These are phyloP conservation scores for Macadamia integrifolia DNA, from an alignment of 164 flowering plant species.

Conservation along the genomic window DNA sequence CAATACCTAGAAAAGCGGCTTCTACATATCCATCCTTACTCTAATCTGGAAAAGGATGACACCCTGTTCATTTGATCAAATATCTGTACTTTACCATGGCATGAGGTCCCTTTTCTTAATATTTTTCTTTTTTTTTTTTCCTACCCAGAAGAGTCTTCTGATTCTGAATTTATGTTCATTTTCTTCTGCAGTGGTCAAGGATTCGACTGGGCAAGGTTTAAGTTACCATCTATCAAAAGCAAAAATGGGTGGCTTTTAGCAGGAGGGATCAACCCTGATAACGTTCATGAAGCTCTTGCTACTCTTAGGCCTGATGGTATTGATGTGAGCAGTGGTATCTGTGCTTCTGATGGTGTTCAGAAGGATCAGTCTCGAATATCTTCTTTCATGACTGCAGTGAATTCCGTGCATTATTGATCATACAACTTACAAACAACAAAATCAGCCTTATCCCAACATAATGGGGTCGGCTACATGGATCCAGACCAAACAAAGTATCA, in stretches of 20 bases:
- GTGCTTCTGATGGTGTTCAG: constrained; percentile 63
- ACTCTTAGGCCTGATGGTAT: constrained; percentile 72
- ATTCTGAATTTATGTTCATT: constrained; percentile 6
- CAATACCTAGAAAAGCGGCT: not conserved
- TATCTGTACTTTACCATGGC: not conserved
- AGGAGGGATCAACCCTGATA: constrained; percentile 82
- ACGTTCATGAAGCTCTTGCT: constrained; percentile 62
- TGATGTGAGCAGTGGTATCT: constrained; percentile 95
- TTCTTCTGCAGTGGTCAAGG: constrained; percentile 74
- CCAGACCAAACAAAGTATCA: too few relatives aligned
- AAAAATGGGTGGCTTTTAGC: constrained; percentile 94
- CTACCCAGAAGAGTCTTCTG: not conserved
- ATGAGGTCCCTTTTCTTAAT: not conserved
- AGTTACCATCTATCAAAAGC: constrained; percentile 66
- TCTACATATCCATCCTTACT: too few relatives aligned
- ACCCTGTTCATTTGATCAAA: not conserved
- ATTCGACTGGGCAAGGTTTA: constrained; percentile 78
- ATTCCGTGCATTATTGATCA: constrained; percentile 11
- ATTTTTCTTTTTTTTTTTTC: not conserved
- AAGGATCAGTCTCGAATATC: constrained; percentile 60
- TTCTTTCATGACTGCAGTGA: constrained; percentile 62
- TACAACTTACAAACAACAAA: not conserved
- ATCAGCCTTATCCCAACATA: too few relatives aligned
- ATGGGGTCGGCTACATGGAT: too few relatives aligned
- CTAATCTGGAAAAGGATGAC: too few relatives aligned